These are phyloP conservation scores for Sungouiozyma ichnusensis DNA, from an alignment of 805 yeast species.

Conservation along the genomic window DNA sequence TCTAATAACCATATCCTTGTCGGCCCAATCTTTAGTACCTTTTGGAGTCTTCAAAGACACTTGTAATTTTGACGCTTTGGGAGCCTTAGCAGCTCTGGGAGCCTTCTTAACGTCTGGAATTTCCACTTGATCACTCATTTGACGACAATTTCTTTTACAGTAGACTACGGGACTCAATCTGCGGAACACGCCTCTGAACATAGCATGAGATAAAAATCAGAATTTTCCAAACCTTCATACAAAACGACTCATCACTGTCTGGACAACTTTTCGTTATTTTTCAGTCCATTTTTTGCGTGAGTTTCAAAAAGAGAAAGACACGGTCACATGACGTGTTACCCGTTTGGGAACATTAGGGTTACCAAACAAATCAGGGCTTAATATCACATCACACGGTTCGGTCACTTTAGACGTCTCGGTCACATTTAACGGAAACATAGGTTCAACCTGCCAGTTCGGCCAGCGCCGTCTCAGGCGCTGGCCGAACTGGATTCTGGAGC, in stretches of 20 bases:
- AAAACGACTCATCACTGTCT: background rate
- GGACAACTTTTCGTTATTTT: background rate
- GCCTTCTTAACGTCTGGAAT: constrained; percentile 2
- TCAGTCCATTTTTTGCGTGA: background rate
- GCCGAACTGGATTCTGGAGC: too few relatives aligned
- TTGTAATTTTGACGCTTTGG: constrained; percentile 39
- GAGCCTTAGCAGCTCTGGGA: too few relatives aligned
- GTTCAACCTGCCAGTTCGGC: too few relatives aligned
- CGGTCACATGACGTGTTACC: background rate
- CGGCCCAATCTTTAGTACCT: constrained; percentile 98
- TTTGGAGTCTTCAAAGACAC: constrained; percentile 89
- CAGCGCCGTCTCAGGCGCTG: background rate
- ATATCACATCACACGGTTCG: too few relatives aligned
- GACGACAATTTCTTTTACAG: background rate
- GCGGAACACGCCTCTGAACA: background rate
- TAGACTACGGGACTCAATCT: background rate
- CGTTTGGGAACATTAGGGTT: too few relatives aligned
- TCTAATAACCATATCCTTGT: constrained; percentile 91
- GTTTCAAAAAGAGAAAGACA: background rate
- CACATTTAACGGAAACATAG: too few relatives aligned
- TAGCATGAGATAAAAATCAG: background rate
- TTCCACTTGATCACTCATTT: background rate
- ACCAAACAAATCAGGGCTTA: background rate
- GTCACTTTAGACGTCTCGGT: too few relatives aligned
- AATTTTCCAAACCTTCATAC: background rate